Evolutionary conservation across 2,329 filamentous ascomycete genomes (phyloP), one percentile per base, ranked within the genome.

Genomic region (Sporothrix luriei): DNA sequence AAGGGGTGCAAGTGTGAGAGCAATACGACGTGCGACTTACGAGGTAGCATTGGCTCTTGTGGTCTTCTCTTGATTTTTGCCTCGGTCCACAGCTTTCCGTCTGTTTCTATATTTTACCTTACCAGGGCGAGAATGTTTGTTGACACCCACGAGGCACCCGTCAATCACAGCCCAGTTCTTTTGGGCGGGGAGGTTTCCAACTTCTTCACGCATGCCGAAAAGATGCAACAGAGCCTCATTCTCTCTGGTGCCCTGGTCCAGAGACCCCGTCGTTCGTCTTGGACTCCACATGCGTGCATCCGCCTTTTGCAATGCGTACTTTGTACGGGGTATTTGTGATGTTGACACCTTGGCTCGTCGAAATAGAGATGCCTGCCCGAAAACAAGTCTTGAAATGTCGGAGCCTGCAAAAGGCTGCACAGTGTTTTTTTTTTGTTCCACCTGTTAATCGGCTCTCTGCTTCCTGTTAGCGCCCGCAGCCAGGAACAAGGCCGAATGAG

Each of bases 201-300:
- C 14, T 7, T 14, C 59, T 21, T 13, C 40, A 16, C 61, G 5
- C 26, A 19, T 29, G 43, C 43, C 61, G 21, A 29, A 33, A 48
- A n/a, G 21, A 43, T 64, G 61, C 24, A 65, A 51, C n/a, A 65
- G 64, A 66, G 64, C 64, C 64, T 66, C 64, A 52, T 54, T 66
- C 33, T 66, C 64, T 21, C 14, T 43, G 33, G 48, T n/a, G 19
- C 9, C 21, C 29, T 38, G 24, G 55, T 19, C 40, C 43, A 19
- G 13, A 26, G 26, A 33, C 40, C 43, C 59, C 24, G 16, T 49
- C 61, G 7, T 49, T 33, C 33, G 21, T 52, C 10, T 52, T 26
- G n/a, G 29, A 11, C 48, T 52, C 62, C 62, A 49, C 61, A 49
- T 46, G 26, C 62, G 4, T 51, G 46, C 43, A 19, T 65, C 62